Evolutionary conservation across 2,329 filamentous ascomycete genomes (phyloP), one percentile per base, ranked within the genome.

Genomic region (Rhynchosporium secalis): DNA sequence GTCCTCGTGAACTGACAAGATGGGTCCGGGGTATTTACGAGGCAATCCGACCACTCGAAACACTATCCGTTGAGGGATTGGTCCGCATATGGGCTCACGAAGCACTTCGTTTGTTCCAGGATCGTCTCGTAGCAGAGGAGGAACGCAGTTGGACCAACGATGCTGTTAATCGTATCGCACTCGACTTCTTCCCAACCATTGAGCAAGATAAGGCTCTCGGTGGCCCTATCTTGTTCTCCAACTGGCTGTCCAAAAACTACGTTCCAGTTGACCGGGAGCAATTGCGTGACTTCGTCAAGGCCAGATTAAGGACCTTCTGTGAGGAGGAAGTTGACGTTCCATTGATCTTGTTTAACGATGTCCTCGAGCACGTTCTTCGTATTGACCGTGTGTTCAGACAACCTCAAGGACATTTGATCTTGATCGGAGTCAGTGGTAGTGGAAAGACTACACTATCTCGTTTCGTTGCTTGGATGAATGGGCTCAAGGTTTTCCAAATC

Each of bases 401-500:
- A 74, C 95, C 96, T 1, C 95, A 99, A 75, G 95, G 95, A 61
- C 95, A 99, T 83, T 82, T 99, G 65, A 99, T 99, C 69, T 83
- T 99, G 61, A 99, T 99, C 71, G 95, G 95, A 80, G 95, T 99
- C 60, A 99, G 95, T 75, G 96, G 95, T 69, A 96, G 92, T 80
- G 95, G 95, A 77, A 99, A 99, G 81, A 99, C 95, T 3, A 99
- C 95, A 0, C 79, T 99, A 12, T 98, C 96, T 38, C 89, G 96
- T 62, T 99, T 99, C 68, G 95, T 99, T 64, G 95, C 95, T 52
- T 99, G 95, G 95, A 99, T 99, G 95, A 99, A 99, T 72, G 96
- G 96, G 63, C 83, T 99, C 64, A 96, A 94, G 75, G 93, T 99
- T 46, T 99, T 97, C 83, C 95, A 99, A 78, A 99, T 99, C 83